A percentile compares a stretch with the other conserved stretches of the same genome.
These are phyloP conservation scores for Xylaria curta DNA, from an alignment of 495 filamentous ascomycete genomes.

Conservation along the genomic window DNA sequence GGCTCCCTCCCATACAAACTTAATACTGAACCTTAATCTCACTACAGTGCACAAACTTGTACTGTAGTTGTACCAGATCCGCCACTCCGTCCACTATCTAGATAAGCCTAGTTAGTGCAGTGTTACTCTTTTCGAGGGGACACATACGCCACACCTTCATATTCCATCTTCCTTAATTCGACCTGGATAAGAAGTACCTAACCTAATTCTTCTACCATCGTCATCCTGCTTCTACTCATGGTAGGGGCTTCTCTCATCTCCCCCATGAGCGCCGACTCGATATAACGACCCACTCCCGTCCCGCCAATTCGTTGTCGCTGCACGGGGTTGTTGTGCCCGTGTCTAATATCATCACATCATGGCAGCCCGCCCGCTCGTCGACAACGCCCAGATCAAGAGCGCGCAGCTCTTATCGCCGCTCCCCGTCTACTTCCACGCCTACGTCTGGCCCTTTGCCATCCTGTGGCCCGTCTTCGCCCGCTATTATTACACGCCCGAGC, in stretches of 20 bases:
- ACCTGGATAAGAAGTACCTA: background rate
- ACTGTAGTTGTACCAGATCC: background rate
- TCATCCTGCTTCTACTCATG: background rate
- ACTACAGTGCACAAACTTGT: background rate
- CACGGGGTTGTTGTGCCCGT: background rate
- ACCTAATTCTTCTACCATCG: background rate
- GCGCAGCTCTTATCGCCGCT: conserved; percentile 90
- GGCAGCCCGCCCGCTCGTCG: conserved; percentile 70
- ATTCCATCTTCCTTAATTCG: background rate
- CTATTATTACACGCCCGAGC: conserved; percentile 78
- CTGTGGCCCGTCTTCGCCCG: conserved; percentile 91
- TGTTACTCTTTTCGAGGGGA: background rate
- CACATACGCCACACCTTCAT: conserved; percentile 1
- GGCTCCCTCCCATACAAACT: too few species aligned
- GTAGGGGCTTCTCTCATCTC: conserved; percentile 15
- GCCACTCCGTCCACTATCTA: background rate
- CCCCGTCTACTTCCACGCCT: conserved; percentile 79
- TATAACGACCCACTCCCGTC: conserved; percentile 6
- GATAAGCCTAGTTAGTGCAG: background rate
- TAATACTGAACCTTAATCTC: background rate
- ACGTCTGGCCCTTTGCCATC: conserved; percentile 89
- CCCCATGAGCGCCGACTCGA: conserved; percentile 25
- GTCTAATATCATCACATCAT: conserved; percentile 27
- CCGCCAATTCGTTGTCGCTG: background rate
- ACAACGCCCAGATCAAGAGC: conserved; percentile 85